Evolutionary conservation across 2,329 filamentous ascomycete genomes (phyloP), one percentile per base, ranked within the genome.

Genomic region (Fusarium haematococcum): DNA sequence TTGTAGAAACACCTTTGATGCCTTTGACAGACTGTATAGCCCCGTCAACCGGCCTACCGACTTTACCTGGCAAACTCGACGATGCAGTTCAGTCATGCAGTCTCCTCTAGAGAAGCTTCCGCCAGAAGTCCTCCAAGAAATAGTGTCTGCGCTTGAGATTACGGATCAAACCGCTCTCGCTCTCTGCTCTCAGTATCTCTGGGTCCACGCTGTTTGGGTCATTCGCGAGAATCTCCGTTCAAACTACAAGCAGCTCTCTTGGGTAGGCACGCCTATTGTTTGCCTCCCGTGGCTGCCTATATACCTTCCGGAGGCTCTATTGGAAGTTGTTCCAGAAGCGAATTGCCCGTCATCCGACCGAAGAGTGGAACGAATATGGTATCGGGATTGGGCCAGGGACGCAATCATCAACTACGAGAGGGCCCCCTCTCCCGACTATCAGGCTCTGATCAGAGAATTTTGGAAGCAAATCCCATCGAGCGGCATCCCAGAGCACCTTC

Each of bases 211-310:
- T 27, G 25, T 50, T n/a, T 27, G 25, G 9, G 25, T 5, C 25
- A 50, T 50, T 16, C 45, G 16, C 16, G 23, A n/a, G 45, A 8
- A 50, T 18, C 27, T 33, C 39, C 4, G 39, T 39, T 37, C 37
- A 27, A 25, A 11, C 13, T 7, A 56, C 6, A 18, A 27, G 9
- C 18, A 30, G 23, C 9, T 37, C n/a, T 59, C 52, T 20, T 65
- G 63, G 63, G 63, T 37, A 3, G 52, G 63, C 20, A 65, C 52
- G 4, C 52, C 63, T 5, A 65, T 65, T 16, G 25, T 65, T 30
- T 20, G 4, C 4, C 23, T 39, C 11, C 14, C 50, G 0, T n/a
- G 18, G 9, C 16, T 13, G 41, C 6, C 5, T 18, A 5, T 5
- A 13, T 18, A 25, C 32, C 32, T 65, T 8, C 52, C 63, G 6